Evolutionary conservation across 1,284 basidiomycete genomes (phyloP).

Genomic region (Sporisorium graminicola): DNA sequence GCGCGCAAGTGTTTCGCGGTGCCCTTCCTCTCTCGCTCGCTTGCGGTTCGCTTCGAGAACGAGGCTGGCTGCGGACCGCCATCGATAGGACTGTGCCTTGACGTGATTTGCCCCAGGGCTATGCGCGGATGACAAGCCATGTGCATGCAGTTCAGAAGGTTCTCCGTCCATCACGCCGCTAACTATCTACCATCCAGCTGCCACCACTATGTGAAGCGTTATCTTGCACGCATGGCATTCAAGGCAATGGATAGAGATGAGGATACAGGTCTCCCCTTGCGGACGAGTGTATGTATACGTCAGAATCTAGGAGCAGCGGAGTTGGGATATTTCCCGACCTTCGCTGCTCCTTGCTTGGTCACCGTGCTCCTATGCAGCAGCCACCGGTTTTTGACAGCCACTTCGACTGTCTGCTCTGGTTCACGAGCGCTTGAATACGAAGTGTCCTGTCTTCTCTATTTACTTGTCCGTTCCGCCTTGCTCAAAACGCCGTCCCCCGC

Average conservation of each 20-base stretch:
- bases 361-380: not conserved
- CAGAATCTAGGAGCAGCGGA: not conserved
- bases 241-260: not conserved
- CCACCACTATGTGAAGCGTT: no score
- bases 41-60: conserved; percentile 20
- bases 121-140: conserved; percentile 28
- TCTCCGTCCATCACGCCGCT: no score
- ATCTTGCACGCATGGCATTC: no score
- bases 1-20: not conserved
- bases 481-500: not conserved
- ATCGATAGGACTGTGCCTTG: conserved; percentile 16
- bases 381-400: not conserved
- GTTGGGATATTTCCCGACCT: not conserved
- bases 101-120: not conserved
- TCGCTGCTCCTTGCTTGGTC: not conserved
- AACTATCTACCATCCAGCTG: no score
- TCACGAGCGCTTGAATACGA: not conserved
- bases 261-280: not conserved
- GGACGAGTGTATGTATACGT: not conserved
- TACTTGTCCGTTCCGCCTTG: not conserved
- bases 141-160: conserved; percentile 9
- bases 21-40: conserved; percentile 14
- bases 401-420: no score
- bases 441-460: not conserved
- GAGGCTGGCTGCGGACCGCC: conserved; percentile 19